Base-by-base conservation (phyloP, 164 flowering plant genomes). In the Protea cynaroides region DNA sequence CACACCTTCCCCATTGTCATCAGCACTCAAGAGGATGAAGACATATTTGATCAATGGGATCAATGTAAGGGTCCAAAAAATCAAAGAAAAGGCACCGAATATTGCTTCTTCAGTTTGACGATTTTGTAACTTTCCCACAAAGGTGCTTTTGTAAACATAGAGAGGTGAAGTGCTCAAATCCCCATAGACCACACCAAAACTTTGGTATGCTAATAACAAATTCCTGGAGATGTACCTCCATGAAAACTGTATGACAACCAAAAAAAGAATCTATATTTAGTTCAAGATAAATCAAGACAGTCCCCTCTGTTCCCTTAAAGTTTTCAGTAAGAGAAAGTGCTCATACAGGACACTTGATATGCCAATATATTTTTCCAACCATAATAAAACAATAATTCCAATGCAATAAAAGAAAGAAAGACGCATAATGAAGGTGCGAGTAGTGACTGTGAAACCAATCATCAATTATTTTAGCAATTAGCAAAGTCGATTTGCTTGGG, bases 1-100 rank as follows among this genome's bases (percentile, higher is more conserved):
- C 76, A 4, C 40, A 90, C 97, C 97, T 90, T 90, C 92, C 47
- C 97, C 97, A 65, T 83, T 84, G 59, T 88, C 95, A 72, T 88
- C 88, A 1, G 91, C 95, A 60, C 80, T 81, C 67, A 88, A 67
- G 1, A 88, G 54, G 40, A 86, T 76, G 64, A 78, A 68, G 47
- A 84, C 78, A 70, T 88, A 88, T 70, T 88, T 88, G n/a, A 86
- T 66, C 75, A 88, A 79, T 15, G 89, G 89, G 52, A 88, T 65
- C 64, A 86, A 65, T 22, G 95, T 88, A 34, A 88, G 63, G 25
- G 89, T 80, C 91, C 91, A 88, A 65, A 88, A 86, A 40, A 88
- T 82, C 74, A 86, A 66, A 22, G 89, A 84, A 63, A 84, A 82
- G 54, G 81, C 88, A 65, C 95, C 95, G 72, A 83, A 83, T 44